Conservation (phyloP, 805 yeast genomes). For the Yarrowia sp. region DNA sequence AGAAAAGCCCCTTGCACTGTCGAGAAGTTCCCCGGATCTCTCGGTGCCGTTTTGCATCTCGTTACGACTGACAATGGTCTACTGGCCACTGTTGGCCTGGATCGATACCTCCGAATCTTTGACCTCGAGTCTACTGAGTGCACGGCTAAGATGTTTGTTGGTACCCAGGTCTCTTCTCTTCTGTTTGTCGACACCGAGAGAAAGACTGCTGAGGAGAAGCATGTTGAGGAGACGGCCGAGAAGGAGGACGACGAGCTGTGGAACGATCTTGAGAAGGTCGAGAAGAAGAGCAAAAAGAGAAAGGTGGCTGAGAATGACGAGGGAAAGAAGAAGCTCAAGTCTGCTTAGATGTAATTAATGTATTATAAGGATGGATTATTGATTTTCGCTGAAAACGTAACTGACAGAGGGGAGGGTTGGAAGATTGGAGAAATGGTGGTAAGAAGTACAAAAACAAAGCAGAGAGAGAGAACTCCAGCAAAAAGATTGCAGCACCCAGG, state of each 20-base stretch:
- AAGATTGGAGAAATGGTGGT: too few species aligned
- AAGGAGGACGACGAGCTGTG: slow-evolving; percentile 43
- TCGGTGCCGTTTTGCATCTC: slow-evolving; percentile 62
- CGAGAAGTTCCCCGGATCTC: slow-evolving; percentile 75
- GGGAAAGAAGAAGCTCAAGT: slow-evolving; percentile 9
- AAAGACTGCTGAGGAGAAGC: slow-evolving; percentile 36
- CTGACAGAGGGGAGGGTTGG: too few species aligned
- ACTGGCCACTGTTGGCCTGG: slow-evolving; percentile 79
- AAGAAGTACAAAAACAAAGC: too few species aligned
- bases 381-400: too few species aligned
- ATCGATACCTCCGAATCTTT: slow-evolving; percentile 78
- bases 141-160: slow-evolving; percentile 70
- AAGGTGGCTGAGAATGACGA: background rate
- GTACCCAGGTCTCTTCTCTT: slow-evolving; percentile 60
- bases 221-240: slow-evolving; percentile 30
- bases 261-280: slow-evolving; percentile 38
- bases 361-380: background rate
- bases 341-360: background rate
- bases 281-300: slow-evolving; percentile 15
- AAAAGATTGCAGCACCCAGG: background rate
- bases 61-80: slow-evolving; percentile 40
- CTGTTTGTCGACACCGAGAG: slow-evolving; percentile 52
- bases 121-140: slow-evolving; percentile 58
- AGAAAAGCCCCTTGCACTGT: slow-evolving; percentile 33
- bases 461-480: background rate